Evolutionary conservation across 495 filamentous ascomycete species (phyloP).

Genomic region (Delitschia confertaspora): DNA sequence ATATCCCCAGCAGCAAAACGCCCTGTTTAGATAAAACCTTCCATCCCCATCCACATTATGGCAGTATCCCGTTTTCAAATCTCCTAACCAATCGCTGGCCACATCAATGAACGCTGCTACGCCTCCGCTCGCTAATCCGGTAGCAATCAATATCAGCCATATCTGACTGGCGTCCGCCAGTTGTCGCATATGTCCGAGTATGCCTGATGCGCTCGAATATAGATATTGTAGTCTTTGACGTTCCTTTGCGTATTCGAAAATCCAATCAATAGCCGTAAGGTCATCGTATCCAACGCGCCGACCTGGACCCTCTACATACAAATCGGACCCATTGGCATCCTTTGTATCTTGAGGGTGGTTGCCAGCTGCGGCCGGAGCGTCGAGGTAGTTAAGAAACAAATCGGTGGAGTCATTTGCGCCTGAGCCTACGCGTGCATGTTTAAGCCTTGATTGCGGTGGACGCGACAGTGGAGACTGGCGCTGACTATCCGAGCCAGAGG

Average conservation of each 20-base stretch:
- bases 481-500: constrained; percentile 25
- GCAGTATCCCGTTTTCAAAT: constrained; percentile 90
- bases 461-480: constrained; percentile 26
- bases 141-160: constrained; percentile 76
- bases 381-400: constrained; percentile 35
- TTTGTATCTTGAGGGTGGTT: constrained; percentile 43
- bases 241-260: constrained; percentile 97
- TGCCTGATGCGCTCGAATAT: constrained; percentile 56
- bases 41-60: constrained; percentile 63
- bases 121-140: constrained; percentile 70
- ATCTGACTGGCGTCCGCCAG: constrained; percentile 78
- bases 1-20: constrained; percentile 88
- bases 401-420: constrained; percentile 29
- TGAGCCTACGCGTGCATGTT: constrained; percentile 10
- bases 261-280: constrained; percentile 98
- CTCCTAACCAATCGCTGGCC: constrained; percentile 87
- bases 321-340: constrained; percentile 62
- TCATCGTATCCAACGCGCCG: constrained; percentile 91
- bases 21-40: constrained; percentile 78
- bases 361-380: constrained; percentile 29
- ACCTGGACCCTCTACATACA: constrained; percentile 87
- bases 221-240: constrained; percentile 74
- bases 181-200: constrained; percentile 63
- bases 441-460: constrained; percentile 5
- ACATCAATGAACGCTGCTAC: constrained; percentile 86